Conservation (phyloP, 2,329 filamentous ascomycete species). For the Paracoccidioides brasiliensis region DNA sequence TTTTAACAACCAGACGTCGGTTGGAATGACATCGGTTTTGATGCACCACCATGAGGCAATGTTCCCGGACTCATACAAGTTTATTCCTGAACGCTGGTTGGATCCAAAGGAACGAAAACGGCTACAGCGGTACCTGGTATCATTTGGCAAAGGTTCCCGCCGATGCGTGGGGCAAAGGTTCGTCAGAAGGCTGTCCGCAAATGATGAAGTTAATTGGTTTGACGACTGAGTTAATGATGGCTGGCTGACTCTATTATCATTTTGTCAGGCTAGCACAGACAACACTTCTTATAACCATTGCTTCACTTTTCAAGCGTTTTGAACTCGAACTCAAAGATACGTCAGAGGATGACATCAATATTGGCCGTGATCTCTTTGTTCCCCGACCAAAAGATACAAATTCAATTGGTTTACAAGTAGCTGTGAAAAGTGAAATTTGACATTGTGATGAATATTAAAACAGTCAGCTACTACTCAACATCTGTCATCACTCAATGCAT, state of each 20-base stretch:
- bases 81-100: constrained; percentile 16
- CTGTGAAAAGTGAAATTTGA: not conserved
- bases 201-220: not conserved
- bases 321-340: constrained; percentile 9
- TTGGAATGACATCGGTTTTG: constrained; percentile 14
- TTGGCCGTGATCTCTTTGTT: constrained; percentile 11
- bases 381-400: constrained; percentile 6
- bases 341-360: constrained; percentile 11
- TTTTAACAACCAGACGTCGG: constrained; percentile 10
- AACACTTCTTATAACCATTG: constrained; percentile 8
- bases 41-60: constrained; percentile 14
- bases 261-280: constrained; percentile 10
- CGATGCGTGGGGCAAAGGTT: constrained; percentile 15
- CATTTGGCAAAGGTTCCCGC: constrained; percentile 15
- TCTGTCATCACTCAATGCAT: too few relatives aligned
- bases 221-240: too few relatives aligned
- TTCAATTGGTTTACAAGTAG: not conserved
- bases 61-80: constrained; percentile 14
- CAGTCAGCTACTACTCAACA: too few relatives aligned
- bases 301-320: constrained; percentile 7
- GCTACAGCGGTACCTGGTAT: constrained; percentile 13
- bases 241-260: not conserved
- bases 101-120: constrained; percentile 9
- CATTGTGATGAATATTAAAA: too few relatives aligned
- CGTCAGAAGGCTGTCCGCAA: not conserved